Base-by-base conservation (phyloP, 495 filamentous ascomycete species). In the Penicillium pancosmium region DNA sequence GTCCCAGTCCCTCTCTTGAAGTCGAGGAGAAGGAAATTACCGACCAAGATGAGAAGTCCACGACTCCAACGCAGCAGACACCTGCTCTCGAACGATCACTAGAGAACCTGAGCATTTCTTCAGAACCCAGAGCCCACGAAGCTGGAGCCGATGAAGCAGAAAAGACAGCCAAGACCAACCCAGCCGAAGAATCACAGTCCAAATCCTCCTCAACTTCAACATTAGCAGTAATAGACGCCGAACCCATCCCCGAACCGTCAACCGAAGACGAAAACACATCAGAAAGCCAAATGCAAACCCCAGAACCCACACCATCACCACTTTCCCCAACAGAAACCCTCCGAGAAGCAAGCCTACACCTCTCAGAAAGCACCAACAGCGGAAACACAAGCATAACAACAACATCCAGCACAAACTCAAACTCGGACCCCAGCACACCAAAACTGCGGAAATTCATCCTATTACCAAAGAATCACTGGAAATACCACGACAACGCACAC, bases 361-460 rank as follows among this genome's bases (percentile, higher is more conserved):
- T 57, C 2, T 62, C 63, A 34, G 61, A 58, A 36, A 50, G 35
- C 41, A 40, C 23, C 18, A 19, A 1, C 8, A 31, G 27, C 27
- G 27, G 27, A 23, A 23, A 4, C 6, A 9, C 27, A 31, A 31
- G 27, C 6, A 31, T 31, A 31, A 31, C 27, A 31, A 31, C 27
- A 31, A 31, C 27, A 7, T 31, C 27, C 27, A 31, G 27, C 36
- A n/a, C 36, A 38, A 38, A 38, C 15, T 12, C 36, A 5, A n/a
- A 12, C 15, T 13, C 36, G 5, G 36, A 38, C 11, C 9, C 36
- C 11, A 10, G 10, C 34, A 13, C 36, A 7, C 73, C 72, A 52
- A 82, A 82, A 60, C 79, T 86, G 56, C 84, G 84, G 49, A 92
- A 88, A 56, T 96, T 96, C 72, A 94, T 92, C 70, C 84, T 88